Base-by-base conservation (phyloP, 331 rosid species). In the Malus hybrid region DNA sequence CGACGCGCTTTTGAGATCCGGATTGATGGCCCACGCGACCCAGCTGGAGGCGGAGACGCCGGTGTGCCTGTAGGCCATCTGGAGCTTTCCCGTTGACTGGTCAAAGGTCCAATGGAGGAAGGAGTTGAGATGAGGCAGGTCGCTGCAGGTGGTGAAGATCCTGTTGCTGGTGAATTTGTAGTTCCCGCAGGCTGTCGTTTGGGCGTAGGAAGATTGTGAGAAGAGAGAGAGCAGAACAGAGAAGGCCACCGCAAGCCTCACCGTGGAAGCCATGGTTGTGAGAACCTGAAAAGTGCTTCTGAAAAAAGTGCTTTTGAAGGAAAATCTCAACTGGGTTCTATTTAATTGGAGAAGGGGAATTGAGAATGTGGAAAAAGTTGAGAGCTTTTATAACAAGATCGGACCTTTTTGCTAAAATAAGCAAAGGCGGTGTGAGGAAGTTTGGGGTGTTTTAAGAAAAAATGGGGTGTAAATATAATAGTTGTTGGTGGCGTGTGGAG, bases 1-100 rank as follows among this genome's bases (percentile, higher is more conserved):
- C 14, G 12, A 56, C 64, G 7, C 15, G 5, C 1, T 54, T 67
- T 3, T 22, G 39, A 2, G 6, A 55, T 2, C 15, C 0, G 93
- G 91, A 50, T 95, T 92, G 71, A 95, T 85, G 20, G 85, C 97
- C 99, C 99, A 94, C 0, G 96, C 56, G 2, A 92, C 88, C 96
- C 99, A 94, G 6, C 6, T 82, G 50, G 69, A 11, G 4, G 86
- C 0, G 2, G 82, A 4, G 44, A 87, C 71, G 1, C 77, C 83
- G 0, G 60, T 31, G 48, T 85, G 89, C 10, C 96, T 65, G 87
- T 81, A 94, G 10, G 97, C 96, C 22, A 94, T 67, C 3, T 78
- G 73, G 22, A 94, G 86, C 44, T 71, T 74, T 1, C 83, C 83
- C 0, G 91, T 68, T 5, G 80, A 5, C 27, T 68, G 72, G 2